phyloP scores from a whole-genome alignment of 2,329 filamentous ascomycete genomes.

The Ceratocystiopsis brevicomis region DNA sequence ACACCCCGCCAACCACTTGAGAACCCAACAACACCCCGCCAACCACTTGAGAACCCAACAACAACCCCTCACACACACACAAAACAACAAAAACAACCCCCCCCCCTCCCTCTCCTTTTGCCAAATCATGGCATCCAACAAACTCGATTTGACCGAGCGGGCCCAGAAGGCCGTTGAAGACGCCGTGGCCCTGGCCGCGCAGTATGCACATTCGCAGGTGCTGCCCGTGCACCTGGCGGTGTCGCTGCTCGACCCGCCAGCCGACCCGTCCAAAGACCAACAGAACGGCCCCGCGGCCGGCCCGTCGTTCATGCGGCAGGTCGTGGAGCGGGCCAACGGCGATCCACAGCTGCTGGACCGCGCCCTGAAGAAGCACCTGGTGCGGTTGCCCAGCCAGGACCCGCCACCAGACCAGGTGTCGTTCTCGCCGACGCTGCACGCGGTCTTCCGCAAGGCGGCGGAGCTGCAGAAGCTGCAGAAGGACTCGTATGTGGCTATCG shows the following conservation, averaged over 20 bases:
- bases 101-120: slow-evolving; percentile 3
- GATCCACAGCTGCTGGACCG: slow-evolving; percentile 80
- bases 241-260: slow-evolving; percentile 55
- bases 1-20: not conserved
- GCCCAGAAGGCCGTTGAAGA: slow-evolving; percentile 80
- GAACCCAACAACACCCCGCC: not conserved
- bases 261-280: slow-evolving; percentile 64
- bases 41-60: too few relatives aligned
- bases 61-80: slow-evolving; percentile 7
- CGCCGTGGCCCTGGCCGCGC: slow-evolving; percentile 69
- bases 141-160: slow-evolving; percentile 85
- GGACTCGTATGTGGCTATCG: slow-evolving; percentile 82
- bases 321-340: slow-evolving; percentile 82
- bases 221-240: slow-evolving; percentile 79
- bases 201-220: slow-evolving; percentile 82
- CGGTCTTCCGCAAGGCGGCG: slow-evolving; percentile 64
- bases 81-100: too few relatives aligned
- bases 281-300: slow-evolving; percentile 51
- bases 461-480: slow-evolving; percentile 96
- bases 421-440: slow-evolving; percentile 64
- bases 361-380: slow-evolving; percentile 75
- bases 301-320: slow-evolving; percentile 74
- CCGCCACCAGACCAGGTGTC: slow-evolving; percentile 80
- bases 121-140: slow-evolving; percentile 43
- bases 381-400: slow-evolving; percentile 83